These are phyloP conservation scores for Moesziomyces sp. DNA, from an alignment of 1,284 basidiomycete species.

Conservation along the genomic window DNA sequence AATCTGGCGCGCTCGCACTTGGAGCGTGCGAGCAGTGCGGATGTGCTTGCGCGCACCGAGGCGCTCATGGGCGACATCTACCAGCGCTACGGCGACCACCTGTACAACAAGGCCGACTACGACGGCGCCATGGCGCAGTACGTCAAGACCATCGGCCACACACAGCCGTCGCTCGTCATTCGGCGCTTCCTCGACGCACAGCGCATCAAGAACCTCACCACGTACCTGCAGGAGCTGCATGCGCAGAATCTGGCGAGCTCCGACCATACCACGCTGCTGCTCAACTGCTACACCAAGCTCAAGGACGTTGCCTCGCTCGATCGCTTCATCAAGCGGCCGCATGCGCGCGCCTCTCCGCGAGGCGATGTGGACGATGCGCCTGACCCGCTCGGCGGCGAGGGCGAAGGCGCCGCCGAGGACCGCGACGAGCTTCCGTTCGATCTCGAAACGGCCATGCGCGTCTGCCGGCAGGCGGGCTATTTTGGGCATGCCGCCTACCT, in stretches of 20 bases:
- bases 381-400: conserved; percentile 41
- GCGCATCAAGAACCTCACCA: conserved; percentile 91
- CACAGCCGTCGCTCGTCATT: conserved; percentile 95
- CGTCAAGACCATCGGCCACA: conserved; percentile 84
- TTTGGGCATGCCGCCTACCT: conserved; percentile 94
- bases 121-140: conserved; percentile 94
- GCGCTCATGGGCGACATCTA: conserved; percentile 62
- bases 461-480: conserved; percentile 95
- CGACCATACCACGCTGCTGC: conserved; percentile 88
- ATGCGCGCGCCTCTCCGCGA: conserved; percentile 10
- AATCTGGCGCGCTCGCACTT: conserved; percentile 55
- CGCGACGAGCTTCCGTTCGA: conserved; percentile 85
- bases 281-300: conserved; percentile 89
- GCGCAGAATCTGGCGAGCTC: conserved; percentile 88
- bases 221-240: conserved; percentile 95
- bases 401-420: conserved; percentile 69
- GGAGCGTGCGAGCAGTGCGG: conserved; percentile 36
- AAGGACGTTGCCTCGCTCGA: conserved; percentile 89
- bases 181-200: conserved; percentile 97
- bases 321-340: conserved; percentile 80
- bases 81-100: conserved; percentile 85
- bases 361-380: conserved; percentile 23
- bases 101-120: conserved; percentile 90
- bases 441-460: conserved; percentile 93
- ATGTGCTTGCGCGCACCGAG: conserved; percentile 39